These are phyloP conservation scores for Phytopythium aichiense DNA, from an alignment of 352 stramenopile genomes.

Conservation along the genomic window DNA sequence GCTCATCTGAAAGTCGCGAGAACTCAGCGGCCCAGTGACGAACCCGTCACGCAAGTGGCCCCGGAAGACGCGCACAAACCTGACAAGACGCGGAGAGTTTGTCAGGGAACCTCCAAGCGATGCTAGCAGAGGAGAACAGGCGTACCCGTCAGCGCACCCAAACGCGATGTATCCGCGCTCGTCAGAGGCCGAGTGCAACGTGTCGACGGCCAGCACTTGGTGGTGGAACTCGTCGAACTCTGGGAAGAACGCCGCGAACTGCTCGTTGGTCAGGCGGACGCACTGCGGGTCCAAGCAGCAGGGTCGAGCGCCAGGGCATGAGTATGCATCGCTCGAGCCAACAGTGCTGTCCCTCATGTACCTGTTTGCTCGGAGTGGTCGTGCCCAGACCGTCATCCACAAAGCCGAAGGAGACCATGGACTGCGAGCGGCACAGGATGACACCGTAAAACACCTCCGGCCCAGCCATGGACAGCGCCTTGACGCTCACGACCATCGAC, in stretches of 20 bases:
- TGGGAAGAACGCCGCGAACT: conserved; percentile 68
- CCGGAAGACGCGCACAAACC: conserved; percentile 48
- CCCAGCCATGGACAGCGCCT: conserved; percentile 22
- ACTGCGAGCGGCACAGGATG: conserved; percentile 53
- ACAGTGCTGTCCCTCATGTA: background rate
- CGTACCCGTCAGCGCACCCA: conserved; percentile 66
- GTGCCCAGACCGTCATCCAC: conserved; percentile 26
- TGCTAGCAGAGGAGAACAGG: background rate
- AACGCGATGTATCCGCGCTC: conserved; percentile 48
- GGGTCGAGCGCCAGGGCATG: background rate
- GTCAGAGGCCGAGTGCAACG: conserved; percentile 14
- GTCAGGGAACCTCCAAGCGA: background rate
- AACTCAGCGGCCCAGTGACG: conserved; percentile 41
- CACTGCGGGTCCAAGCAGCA: conserved; percentile 13
- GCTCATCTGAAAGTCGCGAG: conserved; percentile 49
- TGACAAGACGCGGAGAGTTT: conserved; percentile 5
- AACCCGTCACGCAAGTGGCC: conserved; percentile 26
- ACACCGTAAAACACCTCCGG: conserved; percentile 48
- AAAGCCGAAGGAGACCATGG: conserved; percentile 60
- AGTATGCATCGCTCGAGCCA: background rate
- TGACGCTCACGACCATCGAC: conserved; percentile 43
- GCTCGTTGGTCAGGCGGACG: conserved; percentile 45
- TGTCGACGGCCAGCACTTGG: conserved; percentile 49
- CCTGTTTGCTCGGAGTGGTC: conserved; percentile 2
- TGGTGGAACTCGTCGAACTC: conserved; percentile 57